Evolutionary conservation across 1,139 yeast species (phyloP).

Genomic region (Blastobotrys serpentis): DNA sequence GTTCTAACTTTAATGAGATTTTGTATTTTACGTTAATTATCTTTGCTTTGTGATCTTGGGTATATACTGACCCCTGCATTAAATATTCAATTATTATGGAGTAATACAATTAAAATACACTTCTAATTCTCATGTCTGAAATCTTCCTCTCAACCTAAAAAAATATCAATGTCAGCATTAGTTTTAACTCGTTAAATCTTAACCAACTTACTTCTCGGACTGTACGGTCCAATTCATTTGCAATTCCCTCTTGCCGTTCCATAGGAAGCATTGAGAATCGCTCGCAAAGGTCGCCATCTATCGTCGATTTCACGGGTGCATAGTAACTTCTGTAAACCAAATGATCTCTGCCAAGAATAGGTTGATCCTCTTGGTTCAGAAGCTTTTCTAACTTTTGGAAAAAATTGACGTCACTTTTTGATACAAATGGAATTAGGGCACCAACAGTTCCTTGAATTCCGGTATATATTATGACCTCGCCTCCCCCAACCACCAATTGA

Average conservation of each 20-base stretch:
- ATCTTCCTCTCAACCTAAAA: constrained; percentile 54
- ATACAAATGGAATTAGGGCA: constrained; percentile 61
- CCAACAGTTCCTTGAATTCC: constrained; percentile 87
- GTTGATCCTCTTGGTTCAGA: constrained; percentile 44
- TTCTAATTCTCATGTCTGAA: constrained; percentile 55
- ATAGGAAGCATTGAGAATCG: constrained; percentile 44
- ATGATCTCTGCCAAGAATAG: constrained; percentile 65
- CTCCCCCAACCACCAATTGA: constrained; percentile 56
- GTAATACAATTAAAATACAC: constrained; percentile 40
- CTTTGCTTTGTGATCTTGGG: too few species aligned
- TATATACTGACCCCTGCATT: too few species aligned
- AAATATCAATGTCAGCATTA: too few species aligned
- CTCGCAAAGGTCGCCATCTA: constrained; percentile 89
- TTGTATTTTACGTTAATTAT: too few species aligned
- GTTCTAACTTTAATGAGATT: too few species aligned
- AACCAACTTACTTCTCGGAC: constrained; percentile 44
- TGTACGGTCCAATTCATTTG: constrained; percentile 53
- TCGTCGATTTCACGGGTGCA: constrained; percentile 68
- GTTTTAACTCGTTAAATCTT: neutral
- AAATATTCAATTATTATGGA: too few species aligned
- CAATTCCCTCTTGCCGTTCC: constrained; percentile 48
- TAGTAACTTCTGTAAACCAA: constrained; percentile 71
- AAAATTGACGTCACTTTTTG: constrained; percentile 61
- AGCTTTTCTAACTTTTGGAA: constrained; percentile 54
- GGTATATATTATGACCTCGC: constrained; percentile 63